Conservation (phyloP, 225 moss, liverwort and hornwort species). For the Bryoerythrophyllum caledonicum region DNA sequence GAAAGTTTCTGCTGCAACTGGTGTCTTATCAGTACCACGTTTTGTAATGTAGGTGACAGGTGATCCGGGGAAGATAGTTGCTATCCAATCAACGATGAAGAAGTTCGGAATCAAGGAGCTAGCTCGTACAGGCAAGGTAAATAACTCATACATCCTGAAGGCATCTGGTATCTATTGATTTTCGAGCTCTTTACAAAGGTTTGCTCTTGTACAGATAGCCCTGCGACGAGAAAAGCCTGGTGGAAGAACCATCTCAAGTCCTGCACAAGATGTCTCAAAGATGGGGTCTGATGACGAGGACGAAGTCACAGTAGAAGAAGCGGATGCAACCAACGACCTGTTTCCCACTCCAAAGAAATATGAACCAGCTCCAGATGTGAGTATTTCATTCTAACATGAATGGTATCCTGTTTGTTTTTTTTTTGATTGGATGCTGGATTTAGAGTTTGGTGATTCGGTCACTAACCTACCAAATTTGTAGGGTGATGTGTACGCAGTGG, state of each 20-base stretch:
- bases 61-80: constrained; percentile 77
- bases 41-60: constrained; percentile 60
- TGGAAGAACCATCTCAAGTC: constrained; percentile 23
- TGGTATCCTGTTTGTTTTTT: background rate
- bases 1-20: background rate
- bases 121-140: constrained; percentile 84
- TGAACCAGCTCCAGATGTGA: constrained; percentile 36
- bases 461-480: constrained; percentile 28
- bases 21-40: background rate
- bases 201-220: constrained; percentile 53
- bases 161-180: background rate
- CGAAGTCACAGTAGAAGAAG: constrained; percentile 19
- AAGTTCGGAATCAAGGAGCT: constrained; percentile 87
- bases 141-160: background rate
- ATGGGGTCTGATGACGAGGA: constrained; percentile 33
- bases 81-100: constrained; percentile 64
- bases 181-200: background rate
- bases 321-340: constrained; percentile 15
- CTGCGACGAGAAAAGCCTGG: constrained; percentile 61
- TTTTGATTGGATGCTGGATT: background rate
- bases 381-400: background rate
- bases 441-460: constrained; percentile 3
- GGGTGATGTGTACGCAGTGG: constrained; percentile 83
- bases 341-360: constrained; percentile 33
- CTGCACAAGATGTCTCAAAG: constrained; percentile 26